Evolutionary conservation across 331 rosid genomes (phyloP).

Genomic region (Telfairia occidentalis): DNA sequence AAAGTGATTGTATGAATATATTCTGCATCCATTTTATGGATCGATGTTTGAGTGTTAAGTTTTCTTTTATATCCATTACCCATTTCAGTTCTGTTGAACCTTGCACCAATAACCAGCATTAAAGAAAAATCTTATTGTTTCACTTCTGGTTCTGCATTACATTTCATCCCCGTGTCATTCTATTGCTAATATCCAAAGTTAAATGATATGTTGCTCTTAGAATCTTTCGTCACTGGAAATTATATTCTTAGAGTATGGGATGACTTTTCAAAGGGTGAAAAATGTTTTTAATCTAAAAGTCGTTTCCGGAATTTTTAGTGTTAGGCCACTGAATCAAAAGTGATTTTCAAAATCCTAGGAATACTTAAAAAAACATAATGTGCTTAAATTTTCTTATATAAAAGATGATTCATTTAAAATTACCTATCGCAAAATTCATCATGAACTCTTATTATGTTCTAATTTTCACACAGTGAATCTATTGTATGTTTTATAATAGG

Average conservation of each 20-base stretch:
- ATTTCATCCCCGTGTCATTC: neutral
- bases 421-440: neutral
- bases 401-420: neutral
- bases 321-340: neutral
- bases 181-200: neutral
- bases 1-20: neutral
- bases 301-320: no score
- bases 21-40: neutral
- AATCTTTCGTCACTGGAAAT: neutral
- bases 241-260: constrained; percentile 10
- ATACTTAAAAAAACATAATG: neutral
- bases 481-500: constrained; percentile 34
- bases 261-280: no score
- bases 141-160: neutral
- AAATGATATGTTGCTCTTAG: neutral
- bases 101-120: neutral
- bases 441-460: neutral
- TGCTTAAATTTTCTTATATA: neutral
- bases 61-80: neutral
- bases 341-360: neutral
- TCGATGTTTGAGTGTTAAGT: neutral
- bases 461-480: neutral
- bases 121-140: neutral
- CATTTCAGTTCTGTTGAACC: neutral
- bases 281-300: no score